Evolutionary conservation across 192 early-diverging fungal species (phyloP), one percentile per base, ranked within the genome.

Genomic region (Dissophora ornata): DNA sequence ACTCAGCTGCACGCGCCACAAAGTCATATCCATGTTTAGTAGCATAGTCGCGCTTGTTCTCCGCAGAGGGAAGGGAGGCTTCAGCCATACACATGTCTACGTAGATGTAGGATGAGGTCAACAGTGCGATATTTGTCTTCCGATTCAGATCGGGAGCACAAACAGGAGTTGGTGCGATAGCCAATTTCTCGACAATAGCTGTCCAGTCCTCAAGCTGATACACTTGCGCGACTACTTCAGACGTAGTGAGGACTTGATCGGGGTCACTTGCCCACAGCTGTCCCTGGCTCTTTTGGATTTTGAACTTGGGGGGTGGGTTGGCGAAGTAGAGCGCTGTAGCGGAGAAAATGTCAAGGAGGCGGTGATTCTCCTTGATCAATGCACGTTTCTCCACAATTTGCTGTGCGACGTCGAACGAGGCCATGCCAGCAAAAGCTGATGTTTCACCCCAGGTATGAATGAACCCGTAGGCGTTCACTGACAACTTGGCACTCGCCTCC

Each of bases 101-200:
- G 48, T 86, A 88, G 24, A 86, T 81, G 47, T 81, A 88, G 15
- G 85, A 86, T 1, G 83, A 85, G 2, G 87, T 85, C 32, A 86
- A 53, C 15, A 88, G 63, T 7, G 82, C 87, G 40, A 86, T 71
- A 48, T 69, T 61, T 54, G 57, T 57, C 19, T 64, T 77, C 34
- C 21, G 32, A 34, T 41, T 25, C 7, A n/a, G 49, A 40, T 50
- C 69, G 40, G 36, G n/a, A 41, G 46, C 52, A 45, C 82, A 85
- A 15, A 73, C 62, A 3, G 57, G 45, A 10, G 62, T 62, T 28
- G 70, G 70, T 13, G 33, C 30, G 10, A 83, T 47, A 4, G 55
- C 60, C 11, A 79, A 48, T 58, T 71, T 82, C 18, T 51, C 49
- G 10, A 60, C 57, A 2, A 88, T 47, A 15, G 78, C 73, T 8